Percentiles rank a stretch among this genome's conserved stretches.
Conservation (phyloP, 148 eudicot species). For the Nepenthes gracilis region DNA sequence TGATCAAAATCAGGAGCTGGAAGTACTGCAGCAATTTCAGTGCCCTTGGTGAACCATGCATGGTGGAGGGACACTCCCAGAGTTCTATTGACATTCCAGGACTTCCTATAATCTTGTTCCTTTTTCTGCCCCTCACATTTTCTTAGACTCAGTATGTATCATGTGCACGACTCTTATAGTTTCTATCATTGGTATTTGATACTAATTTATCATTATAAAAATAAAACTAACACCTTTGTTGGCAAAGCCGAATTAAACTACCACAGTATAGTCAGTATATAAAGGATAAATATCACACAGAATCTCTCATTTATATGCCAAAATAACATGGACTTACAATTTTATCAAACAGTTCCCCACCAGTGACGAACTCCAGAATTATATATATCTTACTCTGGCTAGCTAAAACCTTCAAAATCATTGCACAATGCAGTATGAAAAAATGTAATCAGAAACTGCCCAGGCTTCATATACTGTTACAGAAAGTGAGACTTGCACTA, state of each 20-base stretch:
- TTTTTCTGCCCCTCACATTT: too few relatives aligned
- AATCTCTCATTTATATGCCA: not conserved
- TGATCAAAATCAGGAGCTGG: not conserved
- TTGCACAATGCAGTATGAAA: conserved; percentile 4
- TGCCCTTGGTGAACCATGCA: not conserved
- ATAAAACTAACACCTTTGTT: too few relatives aligned
- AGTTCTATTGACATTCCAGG: too few relatives aligned
- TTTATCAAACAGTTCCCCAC: conserved; percentile 93
- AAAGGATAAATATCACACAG: not conserved
- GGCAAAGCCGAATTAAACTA: not conserved
- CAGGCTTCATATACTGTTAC: too few relatives aligned
- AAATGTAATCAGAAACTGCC: too few relatives aligned
- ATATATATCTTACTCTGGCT: conserved; percentile 79
- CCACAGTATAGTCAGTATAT: not conserved
- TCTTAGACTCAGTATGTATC: too few relatives aligned
- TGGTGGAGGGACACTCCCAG: not conserved
- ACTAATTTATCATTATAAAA: too few relatives aligned
- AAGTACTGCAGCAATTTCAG: not conserved
- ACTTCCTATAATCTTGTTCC: too few relatives aligned
- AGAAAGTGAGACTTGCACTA: not conserved
- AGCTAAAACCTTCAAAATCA: conserved; percentile 66
- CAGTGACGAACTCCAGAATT: conserved; percentile 79
- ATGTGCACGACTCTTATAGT: too few relatives aligned
- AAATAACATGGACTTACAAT: conserved; percentile 50
- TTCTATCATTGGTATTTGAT: too few relatives aligned